phyloP scores from a whole-genome alignment of 2,329 filamentous ascomycete species.

The Elsinoe perseae region DNA sequence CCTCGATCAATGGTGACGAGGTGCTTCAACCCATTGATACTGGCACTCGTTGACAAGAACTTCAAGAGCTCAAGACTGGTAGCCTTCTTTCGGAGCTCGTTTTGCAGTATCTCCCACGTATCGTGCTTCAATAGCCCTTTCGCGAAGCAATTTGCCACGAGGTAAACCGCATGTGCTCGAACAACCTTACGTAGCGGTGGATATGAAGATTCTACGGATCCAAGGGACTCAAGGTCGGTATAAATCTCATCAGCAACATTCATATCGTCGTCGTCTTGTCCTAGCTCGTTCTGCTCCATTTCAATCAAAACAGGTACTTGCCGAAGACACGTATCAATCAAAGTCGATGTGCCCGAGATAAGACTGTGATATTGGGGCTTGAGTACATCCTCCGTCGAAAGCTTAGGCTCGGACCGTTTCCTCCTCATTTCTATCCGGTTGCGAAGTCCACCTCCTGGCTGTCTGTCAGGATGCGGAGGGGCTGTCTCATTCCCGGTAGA shows the following conservation, averaged over 20 bases:
- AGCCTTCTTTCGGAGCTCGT: background rate
- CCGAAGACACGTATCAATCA: conserved; percentile 34
- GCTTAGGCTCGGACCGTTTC: no score
- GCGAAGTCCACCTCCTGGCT: background rate
- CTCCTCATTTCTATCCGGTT: background rate
- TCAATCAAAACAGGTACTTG: conserved; percentile 36
- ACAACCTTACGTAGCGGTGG: conserved; percentile 34
- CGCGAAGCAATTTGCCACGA: conserved; percentile 32
- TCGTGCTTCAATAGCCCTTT: conserved; percentile 26
- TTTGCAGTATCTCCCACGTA: background rate
- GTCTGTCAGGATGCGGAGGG: background rate
- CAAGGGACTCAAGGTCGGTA: conserved; percentile 33
- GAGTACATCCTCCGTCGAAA: no score
- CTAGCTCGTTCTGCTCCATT: conserved; percentile 30
- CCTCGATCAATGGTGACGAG: background rate
- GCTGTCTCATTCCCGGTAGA: no score
- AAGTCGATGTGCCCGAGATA: conserved; percentile 30
- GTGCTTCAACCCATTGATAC: background rate
- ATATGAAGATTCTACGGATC: conserved; percentile 33
- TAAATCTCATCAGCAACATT: conserved; percentile 35
- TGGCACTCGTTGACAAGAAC: background rate
- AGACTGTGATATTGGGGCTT: no score
- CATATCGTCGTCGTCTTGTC: conserved; percentile 24
- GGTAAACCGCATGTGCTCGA: conserved; percentile 34
- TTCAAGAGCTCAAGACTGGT: background rate